Base-by-base conservation (phyloP, 2,329 filamentous ascomycete species). In the Didymella pinodella region DNA sequence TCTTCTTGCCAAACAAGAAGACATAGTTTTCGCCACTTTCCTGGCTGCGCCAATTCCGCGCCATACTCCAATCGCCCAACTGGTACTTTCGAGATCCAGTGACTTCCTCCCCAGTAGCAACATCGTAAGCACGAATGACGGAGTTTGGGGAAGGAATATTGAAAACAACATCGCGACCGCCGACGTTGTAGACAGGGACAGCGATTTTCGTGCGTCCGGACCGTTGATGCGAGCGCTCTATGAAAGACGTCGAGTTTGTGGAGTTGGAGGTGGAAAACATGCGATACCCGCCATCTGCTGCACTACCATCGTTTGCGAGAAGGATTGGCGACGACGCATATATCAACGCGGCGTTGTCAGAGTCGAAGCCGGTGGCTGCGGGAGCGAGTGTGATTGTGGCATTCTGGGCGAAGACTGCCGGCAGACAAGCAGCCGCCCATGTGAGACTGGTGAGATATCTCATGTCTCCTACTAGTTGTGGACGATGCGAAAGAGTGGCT, bases 141-240 rank as follows among this genome's bases (percentile, higher is more conserved):
- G 72, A 74, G 44, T 73, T 68, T 11, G 72, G 69, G 4, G 71
- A 68, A 43, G 71, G 66, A 26, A 74, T 68, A 5, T 69, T 72
- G 48, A 74, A 53, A 20, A 73, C 61, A 1, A 74, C 25, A 60
- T 74, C 59, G 25, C 61, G 63, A 8, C 66, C 65, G 4, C 49
- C 68, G 32, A 73, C 52, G 32, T 66, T 64, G 41, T 72, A 65
- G 5, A 73, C 56, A 0, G 70, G 66, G 0, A 69, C 47, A 2
- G 59, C 68, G 34, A 74, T 61, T 26, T 74, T 74, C 6, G 72
- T 73, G 26, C 71, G 67, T 8, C 72, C 71, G 2, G 65, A 68
- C 41, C 59, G 69, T 16, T 65, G 45, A 45, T 72, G 70, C 1
- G 57, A 57, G n/a, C 14, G 59, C 48, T 69, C 50, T 2, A 34